These are phyloP conservation scores for Przewalskia tangutica DNA, from an alignment of 257 asterid species.

Conservation along the genomic window DNA sequence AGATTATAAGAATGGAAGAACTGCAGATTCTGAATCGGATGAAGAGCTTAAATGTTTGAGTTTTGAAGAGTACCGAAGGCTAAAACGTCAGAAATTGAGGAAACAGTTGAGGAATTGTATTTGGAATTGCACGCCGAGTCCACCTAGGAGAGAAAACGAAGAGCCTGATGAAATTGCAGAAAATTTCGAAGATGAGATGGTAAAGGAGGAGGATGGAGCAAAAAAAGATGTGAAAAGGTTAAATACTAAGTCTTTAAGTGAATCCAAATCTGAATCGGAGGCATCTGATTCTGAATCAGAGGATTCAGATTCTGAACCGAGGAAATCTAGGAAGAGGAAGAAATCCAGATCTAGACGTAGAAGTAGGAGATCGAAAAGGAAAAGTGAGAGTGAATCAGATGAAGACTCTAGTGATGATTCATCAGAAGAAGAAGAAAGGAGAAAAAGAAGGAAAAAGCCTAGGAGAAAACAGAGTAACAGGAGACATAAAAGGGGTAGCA, in stretches of 20 bases:
- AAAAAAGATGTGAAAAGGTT: slow-evolving; percentile 10
- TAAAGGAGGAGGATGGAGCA: slow-evolving; percentile 2
- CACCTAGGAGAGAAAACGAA: slow-evolving; percentile 61
- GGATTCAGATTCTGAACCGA: slow-evolving; percentile 29
- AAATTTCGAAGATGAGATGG: slow-evolving; percentile 1
- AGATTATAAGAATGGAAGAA: not conserved
- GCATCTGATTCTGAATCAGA: slow-evolving; percentile 32
- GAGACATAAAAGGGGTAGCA: slow-evolving; percentile 25
- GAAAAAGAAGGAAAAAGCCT: not conserved
- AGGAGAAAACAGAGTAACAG: slow-evolving; percentile 17
- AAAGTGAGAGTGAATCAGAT: slow-evolving; percentile 27
- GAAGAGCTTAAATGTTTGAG: slow-evolving; percentile 66
- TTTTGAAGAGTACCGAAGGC: slow-evolving; percentile 71
- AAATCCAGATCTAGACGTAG: slow-evolving; percentile 34
- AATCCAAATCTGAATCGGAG: not conserved
- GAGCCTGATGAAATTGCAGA: slow-evolving; percentile 26
- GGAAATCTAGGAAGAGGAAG: slow-evolving; percentile 26
- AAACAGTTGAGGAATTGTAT: slow-evolving; percentile 38
- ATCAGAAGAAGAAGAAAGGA: not conserved
- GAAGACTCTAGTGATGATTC: slow-evolving; percentile 13
- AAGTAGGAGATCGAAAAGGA: slow-evolving; percentile 32
- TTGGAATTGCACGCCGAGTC: slow-evolving; percentile 91
- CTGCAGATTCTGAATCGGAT: slow-evolving; percentile 55
- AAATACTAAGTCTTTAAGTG: slow-evolving; percentile 5
- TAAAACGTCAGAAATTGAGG: slow-evolving; percentile 76